phyloP scores from a whole-genome alignment of 768 basidiomycete species.

The Leccinum variicolor region DNA sequence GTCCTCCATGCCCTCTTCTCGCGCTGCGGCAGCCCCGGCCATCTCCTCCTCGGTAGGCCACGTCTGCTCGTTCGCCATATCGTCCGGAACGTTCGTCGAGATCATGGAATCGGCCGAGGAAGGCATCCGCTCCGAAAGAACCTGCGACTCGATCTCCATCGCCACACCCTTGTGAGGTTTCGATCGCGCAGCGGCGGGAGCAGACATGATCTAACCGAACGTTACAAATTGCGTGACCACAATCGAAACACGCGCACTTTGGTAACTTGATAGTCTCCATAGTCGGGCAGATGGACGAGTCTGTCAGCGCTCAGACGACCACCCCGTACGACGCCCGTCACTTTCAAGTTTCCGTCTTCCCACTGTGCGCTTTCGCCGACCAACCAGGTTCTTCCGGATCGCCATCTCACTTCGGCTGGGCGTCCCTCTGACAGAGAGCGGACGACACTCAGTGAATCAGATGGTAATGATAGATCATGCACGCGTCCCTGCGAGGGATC shows the following conservation, averaged over 20 bases:
- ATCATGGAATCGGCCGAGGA: slow-evolving; percentile 80
- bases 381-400: slow-evolving; percentile 76
- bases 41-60: slow-evolving; percentile 99
- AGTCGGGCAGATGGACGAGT: slow-evolving; percentile 82
- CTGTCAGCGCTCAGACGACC: slow-evolving; percentile 71
- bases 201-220: slow-evolving; percentile 62
- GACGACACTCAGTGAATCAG: slow-evolving; percentile 70
- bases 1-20: slow-evolving; percentile 15
- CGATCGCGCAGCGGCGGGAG: slow-evolving; percentile 41
- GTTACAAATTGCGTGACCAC: not conserved
- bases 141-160: slow-evolving; percentile 68
- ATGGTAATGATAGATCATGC: slow-evolving; percentile 61
- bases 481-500: slow-evolving; percentile 78
- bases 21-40: slow-evolving; percentile 36
- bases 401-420: slow-evolving; percentile 77
- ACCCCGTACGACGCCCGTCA: slow-evolving; percentile 88
- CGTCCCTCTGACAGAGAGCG: slow-evolving; percentile 82
- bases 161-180: slow-evolving; percentile 34
- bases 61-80: slow-evolving; percentile 92
- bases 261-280: slow-evolving; percentile 83
- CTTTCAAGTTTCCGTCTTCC: slow-evolving; percentile 62
- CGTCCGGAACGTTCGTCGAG: slow-evolving; percentile 85
- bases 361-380: slow-evolving; percentile 58
- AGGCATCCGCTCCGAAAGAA: slow-evolving; percentile 59
- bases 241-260: slow-evolving; percentile 47